Evolutionary conservation across 805 yeast genomes (phyloP).

Genomic region (Kazachstania kunashirensis): DNA sequence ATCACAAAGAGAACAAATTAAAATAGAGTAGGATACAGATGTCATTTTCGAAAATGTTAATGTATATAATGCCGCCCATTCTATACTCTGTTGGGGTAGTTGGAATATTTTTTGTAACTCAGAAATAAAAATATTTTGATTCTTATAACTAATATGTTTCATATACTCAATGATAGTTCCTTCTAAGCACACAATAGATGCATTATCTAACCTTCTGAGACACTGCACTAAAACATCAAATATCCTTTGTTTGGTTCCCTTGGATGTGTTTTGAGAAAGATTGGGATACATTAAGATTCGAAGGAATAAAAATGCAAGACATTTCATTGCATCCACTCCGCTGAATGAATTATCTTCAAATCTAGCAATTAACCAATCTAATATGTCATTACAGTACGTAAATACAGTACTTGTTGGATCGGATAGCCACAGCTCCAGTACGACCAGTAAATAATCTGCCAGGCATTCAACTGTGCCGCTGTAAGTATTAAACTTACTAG

Average conservation of each 20-base stretch:
- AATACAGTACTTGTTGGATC: constrained; percentile 19
- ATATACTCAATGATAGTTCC: constrained; percentile 14
- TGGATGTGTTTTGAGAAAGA: constrained; percentile 11
- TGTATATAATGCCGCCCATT: constrained; percentile 21
- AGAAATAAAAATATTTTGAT: constrained; percentile 22
- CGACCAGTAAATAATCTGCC: constrained; percentile 11
- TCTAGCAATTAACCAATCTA: constrained; percentile 36
- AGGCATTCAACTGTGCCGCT: constrained; percentile 12
- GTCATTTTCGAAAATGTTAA: constrained; percentile 15
- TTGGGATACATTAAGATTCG: constrained; percentile 22
- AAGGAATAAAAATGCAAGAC: constrained; percentile 30
- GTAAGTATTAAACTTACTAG: constrained; percentile 16
- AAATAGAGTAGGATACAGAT: constrained; percentile 14
- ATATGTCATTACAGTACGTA: constrained; percentile 40
- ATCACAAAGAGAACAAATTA: constrained; percentile 12
- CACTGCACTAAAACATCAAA: constrained; percentile 18
- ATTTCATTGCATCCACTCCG: constrained; percentile 30
- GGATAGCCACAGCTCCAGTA: constrained; percentile 22
- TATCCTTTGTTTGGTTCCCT: constrained; percentile 23
- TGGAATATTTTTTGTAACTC: constrained; percentile 20
- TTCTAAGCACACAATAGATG: constrained; percentile 6
- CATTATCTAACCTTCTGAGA: constrained; percentile 10
- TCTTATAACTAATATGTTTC: constrained; percentile 17
- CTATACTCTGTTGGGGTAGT: constrained; percentile 20
- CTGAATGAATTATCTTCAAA: constrained; percentile 34